phyloP scores from a whole-genome alignment of 306 rosid species.

The Urtica urens region DNA sequence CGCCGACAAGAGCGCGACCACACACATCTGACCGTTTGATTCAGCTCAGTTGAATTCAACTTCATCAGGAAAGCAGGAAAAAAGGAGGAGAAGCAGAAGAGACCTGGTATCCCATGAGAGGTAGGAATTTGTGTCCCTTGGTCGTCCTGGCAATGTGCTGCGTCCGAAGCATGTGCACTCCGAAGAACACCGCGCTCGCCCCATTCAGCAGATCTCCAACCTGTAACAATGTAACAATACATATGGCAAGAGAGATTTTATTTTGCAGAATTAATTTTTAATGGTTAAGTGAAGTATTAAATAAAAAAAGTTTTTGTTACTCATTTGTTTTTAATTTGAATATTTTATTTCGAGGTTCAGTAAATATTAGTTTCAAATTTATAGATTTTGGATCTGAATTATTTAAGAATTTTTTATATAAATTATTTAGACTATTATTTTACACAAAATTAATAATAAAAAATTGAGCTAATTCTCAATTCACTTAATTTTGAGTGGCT shows the following conservation, averaged over 20 bases:
- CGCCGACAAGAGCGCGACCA: slow-evolving; percentile 44
- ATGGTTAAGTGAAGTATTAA: not conserved
- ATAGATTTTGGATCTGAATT: no score
- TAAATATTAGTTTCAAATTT: no score
- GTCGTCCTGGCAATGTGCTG: slow-evolving; percentile 57
- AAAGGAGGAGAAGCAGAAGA: slow-evolving; percentile 4
- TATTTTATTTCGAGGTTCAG: no score
- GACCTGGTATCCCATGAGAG: slow-evolving; percentile 70
- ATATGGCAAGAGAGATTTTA: not conserved
- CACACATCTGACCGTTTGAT: slow-evolving; percentile 46
- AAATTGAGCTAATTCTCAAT: no score
- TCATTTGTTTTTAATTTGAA: no score
- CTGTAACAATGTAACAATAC: slow-evolving; percentile 17
- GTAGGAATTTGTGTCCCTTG: slow-evolving; percentile 40
- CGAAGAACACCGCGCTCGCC: slow-evolving; percentile 59
- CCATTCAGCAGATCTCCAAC: slow-evolving; percentile 68
- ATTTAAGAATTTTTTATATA: no score
- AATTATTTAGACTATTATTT: no score
- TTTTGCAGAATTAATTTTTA: not conserved
- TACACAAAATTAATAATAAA: no score
- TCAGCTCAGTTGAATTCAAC: no score
- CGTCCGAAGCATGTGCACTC: slow-evolving; percentile 70
- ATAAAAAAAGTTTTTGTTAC: no score
- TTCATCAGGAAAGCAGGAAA: not conserved
- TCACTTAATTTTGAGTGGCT: no score